Conservation (phyloP, 2,329 filamentous ascomycete genomes). For the Graphilbum ipis-grandicollis region DNA sequence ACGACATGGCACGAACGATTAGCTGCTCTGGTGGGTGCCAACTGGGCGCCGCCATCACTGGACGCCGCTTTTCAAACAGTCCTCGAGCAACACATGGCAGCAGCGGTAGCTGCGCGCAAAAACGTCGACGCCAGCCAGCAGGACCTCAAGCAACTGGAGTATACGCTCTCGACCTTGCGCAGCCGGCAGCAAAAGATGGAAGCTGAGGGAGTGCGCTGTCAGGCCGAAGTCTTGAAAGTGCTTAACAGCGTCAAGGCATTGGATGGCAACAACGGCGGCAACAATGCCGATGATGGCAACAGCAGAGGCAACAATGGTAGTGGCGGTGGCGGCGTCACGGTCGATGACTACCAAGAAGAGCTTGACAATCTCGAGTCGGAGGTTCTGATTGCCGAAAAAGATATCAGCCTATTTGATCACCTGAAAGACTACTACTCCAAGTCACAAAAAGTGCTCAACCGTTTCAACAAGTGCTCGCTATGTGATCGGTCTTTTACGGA, state of each 20-base stretch:
- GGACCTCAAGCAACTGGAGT: constrained; percentile 62
- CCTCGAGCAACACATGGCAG: constrained; percentile 36
- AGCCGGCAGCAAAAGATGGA: constrained; percentile 48
- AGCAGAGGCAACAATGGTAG: too few relatives aligned
- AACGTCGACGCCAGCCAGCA: constrained; percentile 53
- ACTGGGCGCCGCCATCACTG: constrained; percentile 54
- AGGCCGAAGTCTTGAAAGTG: constrained; percentile 34
- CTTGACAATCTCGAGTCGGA: constrained; percentile 30
- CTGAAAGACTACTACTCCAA: constrained; percentile 55
- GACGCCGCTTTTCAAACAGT: constrained; percentile 53
- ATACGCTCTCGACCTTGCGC: constrained; percentile 47
- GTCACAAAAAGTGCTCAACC: constrained; percentile 47
- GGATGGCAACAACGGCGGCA: constrained; percentile 11
- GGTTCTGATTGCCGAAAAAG: constrained; percentile 45
- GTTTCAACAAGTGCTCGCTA: constrained; percentile 57
- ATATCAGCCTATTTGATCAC: constrained; percentile 51
- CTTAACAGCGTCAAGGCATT: constrained; percentile 27
- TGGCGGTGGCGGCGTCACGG: constrained; percentile 18
- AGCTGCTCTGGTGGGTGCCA: constrained; percentile 39
- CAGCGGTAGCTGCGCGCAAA: constrained; percentile 47
- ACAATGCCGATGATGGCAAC: constrained; percentile 1
- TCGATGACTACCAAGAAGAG: constrained; percentile 37
- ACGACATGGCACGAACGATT: constrained; percentile 60
- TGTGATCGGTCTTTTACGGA: constrained; percentile 56
- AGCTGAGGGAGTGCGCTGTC: constrained; percentile 42